Conservation (phyloP, 208 protist species). For the Leishmania martiniquensis region DNA sequence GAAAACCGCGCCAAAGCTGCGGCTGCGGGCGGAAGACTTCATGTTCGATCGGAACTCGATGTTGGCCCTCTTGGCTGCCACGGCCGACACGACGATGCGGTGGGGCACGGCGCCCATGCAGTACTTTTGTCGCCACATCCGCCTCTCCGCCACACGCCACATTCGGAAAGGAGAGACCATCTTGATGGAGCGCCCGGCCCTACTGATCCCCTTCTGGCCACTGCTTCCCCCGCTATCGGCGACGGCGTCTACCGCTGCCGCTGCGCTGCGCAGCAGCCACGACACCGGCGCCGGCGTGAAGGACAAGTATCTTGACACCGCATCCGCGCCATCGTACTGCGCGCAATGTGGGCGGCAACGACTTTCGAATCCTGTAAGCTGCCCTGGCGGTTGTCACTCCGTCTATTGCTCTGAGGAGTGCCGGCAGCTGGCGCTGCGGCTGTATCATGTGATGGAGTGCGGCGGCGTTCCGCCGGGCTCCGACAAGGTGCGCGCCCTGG, state of each 20-base stretch:
- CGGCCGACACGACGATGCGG: constrained; percentile 22
- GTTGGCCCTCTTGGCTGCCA: constrained; percentile 20
- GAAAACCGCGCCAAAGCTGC: neutral
- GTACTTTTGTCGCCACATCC: constrained; percentile 37
- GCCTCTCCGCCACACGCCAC: constrained; percentile 33
- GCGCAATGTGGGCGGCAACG: constrained; percentile 22
- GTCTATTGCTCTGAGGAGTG: constrained; percentile 50
- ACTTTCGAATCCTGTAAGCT: constrained; percentile 3
- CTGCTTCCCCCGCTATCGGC: constrained; percentile 5
- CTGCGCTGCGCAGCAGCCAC: neutral
- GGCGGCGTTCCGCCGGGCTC: neutral
- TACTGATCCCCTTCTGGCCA: constrained; percentile 28
- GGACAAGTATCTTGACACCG: neutral
- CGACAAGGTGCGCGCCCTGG: neutral
- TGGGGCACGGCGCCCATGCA: constrained; percentile 29
- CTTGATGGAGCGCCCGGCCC: constrained; percentile 26
- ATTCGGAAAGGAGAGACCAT: constrained; percentile 21
- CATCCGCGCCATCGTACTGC: neutral
- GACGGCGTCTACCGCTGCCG: neutral
- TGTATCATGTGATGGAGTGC: constrained; percentile 55
- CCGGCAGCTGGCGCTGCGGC: constrained; percentile 33
- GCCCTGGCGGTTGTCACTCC: constrained; percentile 36
- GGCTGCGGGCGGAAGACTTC: constrained; percentile 25
- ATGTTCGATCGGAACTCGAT: constrained; percentile 36
- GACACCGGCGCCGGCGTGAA: neutral